Base-by-base conservation (phyloP, 2,329 filamentous ascomycete species). In the Colletotrichum tamarilloi region DNA sequence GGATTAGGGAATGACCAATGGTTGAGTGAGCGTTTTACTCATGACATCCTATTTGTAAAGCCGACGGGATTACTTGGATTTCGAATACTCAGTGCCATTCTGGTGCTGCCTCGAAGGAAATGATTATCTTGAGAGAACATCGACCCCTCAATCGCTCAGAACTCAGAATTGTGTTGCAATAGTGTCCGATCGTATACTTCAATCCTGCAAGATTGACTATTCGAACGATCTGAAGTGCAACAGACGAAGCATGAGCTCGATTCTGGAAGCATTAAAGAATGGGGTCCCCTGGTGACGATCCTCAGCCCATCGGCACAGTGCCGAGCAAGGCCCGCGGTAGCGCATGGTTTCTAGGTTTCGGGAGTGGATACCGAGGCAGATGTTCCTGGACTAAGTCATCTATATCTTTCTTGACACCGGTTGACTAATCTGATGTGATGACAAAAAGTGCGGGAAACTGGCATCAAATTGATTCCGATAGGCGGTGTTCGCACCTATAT, bases 271-370 rank as follows among this genome's bases (percentile, higher is more conserved):
- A 19, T 16, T 11, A 14, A 42, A 30, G 4, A 59, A 16, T 24
- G 65, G 64, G 52, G 38, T 30, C 58, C 64, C 42, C 52, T 62
- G 28, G 35, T 38, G 35, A 14, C 62, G 28, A 62, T 42, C 38
- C 14, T 24, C 30, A 63, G 28, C 28, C 22, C 28, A 35, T 72
- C 69, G 69, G 69, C 65, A 72, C 64, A 0, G 12, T 72, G 69
- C 69, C 69, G 69, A 68, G 16, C 58, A 2, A 28, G 22, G 28
- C 35, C 57, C n/a, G 8, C 14, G 38, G 38, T 22, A 52, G 55
- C 14, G 58, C 58, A 63, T 53, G 58, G 65, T 42, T 52, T 24
- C 19, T 46, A 62, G 24, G 58, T 72, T 68, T 68, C 62, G 56
- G 38, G 14, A 42, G 63, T 72, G 68, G 63, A 62, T 52, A 56